A percentile compares a stretch with the other conserved stretches of the same genome.
These are phyloP conservation scores for Lactarius vividus DNA, from an alignment of 768 basidiomycete genomes.

Conservation along the genomic window DNA sequence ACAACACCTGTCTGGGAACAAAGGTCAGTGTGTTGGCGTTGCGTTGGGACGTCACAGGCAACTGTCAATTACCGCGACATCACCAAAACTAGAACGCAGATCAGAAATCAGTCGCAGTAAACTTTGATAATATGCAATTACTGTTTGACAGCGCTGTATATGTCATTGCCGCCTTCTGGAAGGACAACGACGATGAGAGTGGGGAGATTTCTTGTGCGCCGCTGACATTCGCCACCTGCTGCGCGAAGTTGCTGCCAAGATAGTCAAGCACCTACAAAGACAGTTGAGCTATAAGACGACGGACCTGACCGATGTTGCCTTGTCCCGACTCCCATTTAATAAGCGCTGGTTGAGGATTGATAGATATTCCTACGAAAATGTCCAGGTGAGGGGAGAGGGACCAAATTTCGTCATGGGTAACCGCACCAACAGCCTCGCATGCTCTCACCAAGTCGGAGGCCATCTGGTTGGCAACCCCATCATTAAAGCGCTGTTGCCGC, in stretches of 20 bases:
- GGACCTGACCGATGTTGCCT: conserved; percentile 41
- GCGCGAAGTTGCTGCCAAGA: conserved; percentile 44
- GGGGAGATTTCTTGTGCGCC: conserved; percentile 44
- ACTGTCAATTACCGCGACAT: conserved; percentile 46
- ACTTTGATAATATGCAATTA: conserved; percentile 37
- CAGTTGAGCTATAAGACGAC: neutral
- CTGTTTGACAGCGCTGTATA: conserved; percentile 79
- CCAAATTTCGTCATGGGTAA: conserved; percentile 14
- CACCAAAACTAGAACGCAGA: conserved; percentile 57
- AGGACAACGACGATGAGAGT: conserved; percentile 64
- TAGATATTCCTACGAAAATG: conserved; percentile 51
- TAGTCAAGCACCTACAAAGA: neutral
- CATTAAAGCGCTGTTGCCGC: conserved; percentile 54
- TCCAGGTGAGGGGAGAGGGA: neutral
- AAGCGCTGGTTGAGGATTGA: conserved; percentile 45
- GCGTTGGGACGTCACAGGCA: neutral
- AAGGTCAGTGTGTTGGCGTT: conserved; percentile 5
- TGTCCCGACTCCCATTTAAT: conserved; percentile 59
- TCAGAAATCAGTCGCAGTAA: neutral
- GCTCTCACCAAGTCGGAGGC: conserved; percentile 49
- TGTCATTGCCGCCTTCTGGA: conserved; percentile 71
- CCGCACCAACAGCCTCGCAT: conserved; percentile 58
- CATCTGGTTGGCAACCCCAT: conserved; percentile 49
- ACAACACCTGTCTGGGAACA: conserved; percentile 60
- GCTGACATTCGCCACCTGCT: conserved; percentile 47